These are phyloP conservation scores for Fusarium sp. DNA, from an alignment of 2,329 filamentous ascomycete genomes.

Conservation along the genomic window DNA sequence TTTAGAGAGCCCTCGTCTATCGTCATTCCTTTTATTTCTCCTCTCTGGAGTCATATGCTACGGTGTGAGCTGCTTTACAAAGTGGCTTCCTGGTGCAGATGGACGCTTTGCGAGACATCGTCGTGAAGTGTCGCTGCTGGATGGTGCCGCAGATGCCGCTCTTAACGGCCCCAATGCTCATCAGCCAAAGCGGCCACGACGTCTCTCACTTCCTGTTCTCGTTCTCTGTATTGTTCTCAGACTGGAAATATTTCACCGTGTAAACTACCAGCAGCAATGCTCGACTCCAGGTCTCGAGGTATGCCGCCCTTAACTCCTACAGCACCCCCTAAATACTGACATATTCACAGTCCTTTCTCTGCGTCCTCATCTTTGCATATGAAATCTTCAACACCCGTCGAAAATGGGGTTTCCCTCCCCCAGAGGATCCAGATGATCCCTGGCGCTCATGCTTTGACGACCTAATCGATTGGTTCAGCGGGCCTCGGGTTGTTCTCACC, in stretches of 20 bases:
- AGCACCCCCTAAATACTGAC: slow-evolving; percentile 6
- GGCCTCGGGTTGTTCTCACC: slow-evolving; percentile 53
- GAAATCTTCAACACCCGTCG: slow-evolving; percentile 55
- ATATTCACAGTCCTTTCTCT: slow-evolving; percentile 59
- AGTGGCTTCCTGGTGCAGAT: slow-evolving; percentile 60
- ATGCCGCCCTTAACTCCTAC: slow-evolving; percentile 2
- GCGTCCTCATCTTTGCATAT: slow-evolving; percentile 58
- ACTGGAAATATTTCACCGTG: slow-evolving; percentile 60
- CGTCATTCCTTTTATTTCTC: slow-evolving; percentile 60
- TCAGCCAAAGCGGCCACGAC: slow-evolving; percentile 60
- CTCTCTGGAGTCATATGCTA: slow-evolving; percentile 58
- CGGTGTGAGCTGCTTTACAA: slow-evolving; percentile 55
- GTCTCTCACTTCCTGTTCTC: slow-evolving; percentile 59
- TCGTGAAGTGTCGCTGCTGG: slow-evolving; percentile 36
- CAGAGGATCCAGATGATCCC: slow-evolving; percentile 58
- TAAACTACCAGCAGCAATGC: slow-evolving; percentile 63
- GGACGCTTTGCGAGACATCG: slow-evolving; percentile 57
- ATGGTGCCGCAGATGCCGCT: slow-evolving; percentile 39
- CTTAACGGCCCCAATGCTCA: slow-evolving; percentile 50
- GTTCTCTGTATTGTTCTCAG: slow-evolving; percentile 60
- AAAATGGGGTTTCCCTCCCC: slow-evolving; percentile 46
- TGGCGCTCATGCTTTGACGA: slow-evolving; percentile 63
- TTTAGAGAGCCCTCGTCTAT: slow-evolving; percentile 62
- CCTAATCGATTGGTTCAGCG: slow-evolving; percentile 59
- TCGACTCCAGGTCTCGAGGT: slow-evolving; percentile 63